Base-by-base conservation (phyloP, 73 alveolate genomes). In the Paramecium primaurelia region DNA sequence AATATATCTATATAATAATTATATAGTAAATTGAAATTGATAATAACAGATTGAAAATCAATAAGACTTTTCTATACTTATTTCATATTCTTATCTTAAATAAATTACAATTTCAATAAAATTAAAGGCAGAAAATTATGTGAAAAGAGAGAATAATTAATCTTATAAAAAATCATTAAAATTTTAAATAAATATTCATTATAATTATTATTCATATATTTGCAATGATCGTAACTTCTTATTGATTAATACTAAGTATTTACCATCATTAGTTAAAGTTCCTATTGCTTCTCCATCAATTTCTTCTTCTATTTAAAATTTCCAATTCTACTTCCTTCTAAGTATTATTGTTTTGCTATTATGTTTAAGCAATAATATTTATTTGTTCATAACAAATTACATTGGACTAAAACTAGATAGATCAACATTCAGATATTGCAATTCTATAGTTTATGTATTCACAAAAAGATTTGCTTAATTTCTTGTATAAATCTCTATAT, bases 191-290 rank as follows among this genome's bases (percentile, higher is more conserved):
- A 59, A 28, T 64, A 11, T 28, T 64, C 84, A 64, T 64, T 64
- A 12, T 1, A 64, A 12, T 20, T 25, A 3, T 64, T 64, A 26
- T 64, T 64, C 51, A 64, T 32, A 64, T 9, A 64, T 64, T 64
- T 64, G 9, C 6, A 64, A n/a, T 11, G 26, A 34, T 64, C 12
- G 8, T n/a, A 32, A 5, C 6, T 64, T 64, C 4, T 26, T 64
- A 64, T 64, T 34, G 28, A 28, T 32, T 64, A 64, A 34, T 8
- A 28, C 25, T 9, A 64, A 28, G 7, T 64, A 64, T 12, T 34
- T 32, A 64, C 84, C 84, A 64, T 64, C 84, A 64, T 64, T 64
- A 4, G 84, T 64, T 34, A 64, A 64, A 25, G 84, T 32, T 64
- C 84, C 84, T 4, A 32, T 6, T 8, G 51, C 84, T 14, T 64